These are phyloP conservation scores for Acanthamoeba castellanii DNA, from an alignment of 208 protist genomes.

Conservation along the genomic window DNA sequence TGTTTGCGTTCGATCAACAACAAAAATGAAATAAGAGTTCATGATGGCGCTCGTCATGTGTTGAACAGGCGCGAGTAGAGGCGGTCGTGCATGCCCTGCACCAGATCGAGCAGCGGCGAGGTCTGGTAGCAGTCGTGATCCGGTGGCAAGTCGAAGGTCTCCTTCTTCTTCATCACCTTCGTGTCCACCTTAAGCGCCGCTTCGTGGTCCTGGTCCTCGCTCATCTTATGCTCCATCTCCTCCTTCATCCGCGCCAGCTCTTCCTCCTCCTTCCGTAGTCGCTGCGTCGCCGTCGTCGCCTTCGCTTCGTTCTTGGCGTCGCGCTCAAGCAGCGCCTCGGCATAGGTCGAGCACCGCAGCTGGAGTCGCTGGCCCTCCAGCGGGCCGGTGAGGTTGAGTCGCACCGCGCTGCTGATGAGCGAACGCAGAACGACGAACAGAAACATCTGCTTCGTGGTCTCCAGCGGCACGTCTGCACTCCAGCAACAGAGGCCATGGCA, in stretches of 20 bases:
- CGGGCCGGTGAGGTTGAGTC: conserved; percentile 30
- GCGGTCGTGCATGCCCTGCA: conserved; percentile 51
- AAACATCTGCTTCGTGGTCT: conserved; percentile 18
- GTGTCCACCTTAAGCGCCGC: background rate
- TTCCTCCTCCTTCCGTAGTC: background rate
- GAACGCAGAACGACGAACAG: conserved; percentile 50
- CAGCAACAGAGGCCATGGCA: background rate
- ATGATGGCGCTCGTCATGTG: background rate
- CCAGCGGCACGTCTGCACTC: background rate
- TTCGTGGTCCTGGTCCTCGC: background rate
- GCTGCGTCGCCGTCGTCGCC: background rate
- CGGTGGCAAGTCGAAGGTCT: background rate
- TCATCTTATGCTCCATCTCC: background rate
- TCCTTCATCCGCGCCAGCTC: background rate
- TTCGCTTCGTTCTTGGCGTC: background rate
- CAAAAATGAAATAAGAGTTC: background rate
- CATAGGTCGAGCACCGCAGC: conserved; percentile 1
- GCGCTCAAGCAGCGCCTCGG: conserved; percentile 15
- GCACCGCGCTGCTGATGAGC: conserved; percentile 15
- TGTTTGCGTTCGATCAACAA: background rate
- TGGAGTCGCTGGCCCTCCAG: conserved; percentile 49
- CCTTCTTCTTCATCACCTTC: background rate
- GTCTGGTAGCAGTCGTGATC: conserved; percentile 18
- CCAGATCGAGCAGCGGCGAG: conserved; percentile 41
- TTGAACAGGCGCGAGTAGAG: conserved; percentile 61